Conservation (phyloP, 768 basidiomycete genomes). For the Auricularia heimuer region DNA sequence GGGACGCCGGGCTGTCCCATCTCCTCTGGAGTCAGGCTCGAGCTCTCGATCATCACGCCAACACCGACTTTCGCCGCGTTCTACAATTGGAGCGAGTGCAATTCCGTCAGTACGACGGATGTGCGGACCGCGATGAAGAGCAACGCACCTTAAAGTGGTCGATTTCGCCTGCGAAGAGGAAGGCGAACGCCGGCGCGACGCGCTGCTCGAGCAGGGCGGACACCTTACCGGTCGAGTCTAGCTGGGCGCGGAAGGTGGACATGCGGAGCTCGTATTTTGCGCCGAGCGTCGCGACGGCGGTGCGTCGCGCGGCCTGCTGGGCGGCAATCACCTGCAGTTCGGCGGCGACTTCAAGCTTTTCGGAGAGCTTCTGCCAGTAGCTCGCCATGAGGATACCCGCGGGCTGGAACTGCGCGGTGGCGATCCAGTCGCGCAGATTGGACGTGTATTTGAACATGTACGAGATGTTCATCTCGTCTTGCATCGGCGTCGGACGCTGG, state of each 20-base stretch:
- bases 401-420: conserved; percentile 82
- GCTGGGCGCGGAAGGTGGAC: conserved; percentile 87
- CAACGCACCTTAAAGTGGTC: conserved; percentile 88
- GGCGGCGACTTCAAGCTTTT: conserved; percentile 95
- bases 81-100: conserved; percentile 28
- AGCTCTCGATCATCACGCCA: conserved; percentile 95
- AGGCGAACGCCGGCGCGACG: conserved; percentile 90
- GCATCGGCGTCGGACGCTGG: conserved; percentile 66
- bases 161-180: conserved; percentile 92
- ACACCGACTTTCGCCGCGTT: conserved; percentile 91
- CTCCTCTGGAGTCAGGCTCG: conserved; percentile 71
- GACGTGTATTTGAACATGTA: conserved; percentile 76
- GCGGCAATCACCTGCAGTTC: conserved; percentile 78
- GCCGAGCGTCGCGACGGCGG: conserved; percentile 87
- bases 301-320: conserved; percentile 53
- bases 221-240: conserved; percentile 93
- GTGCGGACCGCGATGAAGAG: conserved; percentile 4
- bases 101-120: background rate
- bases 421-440: conserved; percentile 74
- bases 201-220: conserved; percentile 92
- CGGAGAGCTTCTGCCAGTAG: conserved; percentile 93
- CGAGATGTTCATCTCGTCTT: conserved; percentile 60
- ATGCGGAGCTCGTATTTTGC: conserved; percentile 95
- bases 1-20: conserved; percentile 34
- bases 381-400: conserved; percentile 80